A percentile compares a stretch with the other conserved stretches of the same genome.
These are phyloP conservation scores for Chaetomidium leptoderma DNA, from an alignment of 495 filamentous ascomycete genomes.

Conservation along the genomic window DNA sequence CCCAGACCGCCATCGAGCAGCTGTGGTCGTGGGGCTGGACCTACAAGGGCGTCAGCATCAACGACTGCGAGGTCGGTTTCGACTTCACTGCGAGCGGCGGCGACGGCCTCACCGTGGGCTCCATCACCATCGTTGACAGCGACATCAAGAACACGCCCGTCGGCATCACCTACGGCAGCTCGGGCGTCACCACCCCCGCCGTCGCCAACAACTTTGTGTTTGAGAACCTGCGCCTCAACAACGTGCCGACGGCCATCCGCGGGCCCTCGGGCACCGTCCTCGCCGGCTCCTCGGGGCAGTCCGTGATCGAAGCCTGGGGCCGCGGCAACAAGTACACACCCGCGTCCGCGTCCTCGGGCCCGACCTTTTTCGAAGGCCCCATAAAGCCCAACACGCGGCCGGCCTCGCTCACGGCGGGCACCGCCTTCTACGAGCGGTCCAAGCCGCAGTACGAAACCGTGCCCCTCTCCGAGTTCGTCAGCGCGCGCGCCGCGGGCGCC, in stretches of 20 bases:
- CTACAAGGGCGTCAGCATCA: conserved; percentile 64
- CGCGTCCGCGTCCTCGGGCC: conserved; percentile 41
- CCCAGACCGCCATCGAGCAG: conserved; percentile 49
- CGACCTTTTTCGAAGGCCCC: conserved; percentile 32
- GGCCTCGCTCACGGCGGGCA: conserved; percentile 33
- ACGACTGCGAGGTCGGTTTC: conserved; percentile 61
- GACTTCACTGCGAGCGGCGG: conserved; percentile 49
- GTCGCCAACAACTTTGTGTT: conserved; percentile 50
- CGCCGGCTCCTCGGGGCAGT: conserved; percentile 50
- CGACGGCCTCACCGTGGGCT: conserved; percentile 58
- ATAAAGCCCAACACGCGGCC: conserved; percentile 38
- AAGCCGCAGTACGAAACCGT: conserved; percentile 65
- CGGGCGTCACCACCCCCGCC: conserved; percentile 43
- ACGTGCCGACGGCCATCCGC: conserved; percentile 53
- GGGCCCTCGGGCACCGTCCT: conserved; percentile 48
- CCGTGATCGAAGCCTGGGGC: conserved; percentile 48
- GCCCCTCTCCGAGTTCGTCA: conserved; percentile 55
- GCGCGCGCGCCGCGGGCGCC: conserved; percentile 66
- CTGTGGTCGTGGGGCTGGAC: conserved; percentile 55
- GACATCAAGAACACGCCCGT: conserved; percentile 63
- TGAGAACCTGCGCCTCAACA: conserved; percentile 63
- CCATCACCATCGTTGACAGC: conserved; percentile 73
- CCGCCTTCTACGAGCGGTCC: conserved; percentile 56
- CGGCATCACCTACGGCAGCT: conserved; percentile 46
- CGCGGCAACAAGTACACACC: conserved; percentile 40